A percentile compares a stretch with the other conserved stretches of the same genome.
Conservation (phyloP, 495 filamentous ascomycete species). For the Penicillium desertorum region DNA sequence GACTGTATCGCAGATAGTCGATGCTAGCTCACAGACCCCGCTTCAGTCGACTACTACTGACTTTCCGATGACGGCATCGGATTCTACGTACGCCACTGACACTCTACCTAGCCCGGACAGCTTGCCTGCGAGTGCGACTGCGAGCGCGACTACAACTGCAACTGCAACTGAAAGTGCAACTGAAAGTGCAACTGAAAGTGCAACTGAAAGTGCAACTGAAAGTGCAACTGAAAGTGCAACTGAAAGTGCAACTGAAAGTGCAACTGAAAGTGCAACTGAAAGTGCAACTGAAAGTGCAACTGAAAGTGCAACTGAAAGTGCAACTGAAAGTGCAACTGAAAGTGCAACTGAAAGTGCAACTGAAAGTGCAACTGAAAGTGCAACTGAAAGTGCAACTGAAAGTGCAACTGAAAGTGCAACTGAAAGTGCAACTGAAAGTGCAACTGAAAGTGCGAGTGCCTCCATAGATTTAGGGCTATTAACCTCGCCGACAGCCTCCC, state of each 20-base stretch:
- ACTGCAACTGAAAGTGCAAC: not conserved
- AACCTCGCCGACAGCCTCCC: slow-evolving; percentile 3
- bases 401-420: not conserved
- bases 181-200: not conserved
- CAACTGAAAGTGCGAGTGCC: not conserved
- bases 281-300: too few species aligned
- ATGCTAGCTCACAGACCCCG: slow-evolving; percentile 22
- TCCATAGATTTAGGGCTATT: slow-evolving; percentile 1
- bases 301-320: too few species aligned
- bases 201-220: too few species aligned
- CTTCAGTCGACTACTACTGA: slow-evolving; percentile 16
- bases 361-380: too few species aligned
- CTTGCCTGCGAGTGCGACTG: not conserved
- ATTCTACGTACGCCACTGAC: slow-evolving; percentile 14
- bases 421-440: not conserved
- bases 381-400: too few species aligned
- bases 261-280: too few species aligned
- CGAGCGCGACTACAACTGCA: not conserved
- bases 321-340: too few species aligned
- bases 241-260: too few species aligned
- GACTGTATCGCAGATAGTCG: slow-evolving; percentile 26
- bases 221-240: too few species aligned
- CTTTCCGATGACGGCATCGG: slow-evolving; percentile 24
- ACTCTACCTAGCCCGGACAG: slow-evolving; percentile 14
- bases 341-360: too few species aligned